Conservation (phyloP, 345 rosid genomes). For the Firmiana major region DNA sequence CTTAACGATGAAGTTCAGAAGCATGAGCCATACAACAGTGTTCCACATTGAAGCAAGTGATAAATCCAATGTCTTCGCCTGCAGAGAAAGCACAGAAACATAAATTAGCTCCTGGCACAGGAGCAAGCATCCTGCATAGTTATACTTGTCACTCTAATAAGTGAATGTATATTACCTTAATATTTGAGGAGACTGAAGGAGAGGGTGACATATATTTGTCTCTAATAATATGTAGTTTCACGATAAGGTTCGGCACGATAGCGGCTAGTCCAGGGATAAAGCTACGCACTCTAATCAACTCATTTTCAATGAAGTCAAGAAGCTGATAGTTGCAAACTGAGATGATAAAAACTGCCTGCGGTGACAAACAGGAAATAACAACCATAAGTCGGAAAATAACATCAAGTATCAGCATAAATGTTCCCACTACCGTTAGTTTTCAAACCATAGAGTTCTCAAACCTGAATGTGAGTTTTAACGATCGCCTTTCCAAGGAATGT, state of each 20-base stretch:
- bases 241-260: conserved; percentile 42
- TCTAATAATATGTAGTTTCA: conserved; percentile 50
- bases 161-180: conserved; percentile 40
- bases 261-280: conserved; percentile 62
- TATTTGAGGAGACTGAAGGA: conserved; percentile 41
- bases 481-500: conserved; percentile 87
- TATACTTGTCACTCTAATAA: not conserved
- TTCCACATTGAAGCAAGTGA: conserved; percentile 84
- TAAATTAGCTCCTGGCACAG: not conserved
- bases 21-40: conserved; percentile 89
- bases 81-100: not conserved
- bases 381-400: not conserved
- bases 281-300: conserved; percentile 69
- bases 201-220: conserved; percentile 64
- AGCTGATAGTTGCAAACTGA: conserved; percentile 88
- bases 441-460: conserved; percentile 27
- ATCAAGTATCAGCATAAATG: not conserved
- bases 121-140: not conserved
- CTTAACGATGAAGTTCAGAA: conserved; percentile 69
- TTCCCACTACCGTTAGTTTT: too few species aligned
- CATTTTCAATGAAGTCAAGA: conserved; percentile 83
- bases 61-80: conserved; percentile 78
- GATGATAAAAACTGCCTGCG: conserved; percentile 88
- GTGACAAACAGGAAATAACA: not conserved
- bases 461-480: conserved; percentile 95